Base-by-base conservation (phyloP, 257 asterid species). In the Echites panduratus region DNA sequence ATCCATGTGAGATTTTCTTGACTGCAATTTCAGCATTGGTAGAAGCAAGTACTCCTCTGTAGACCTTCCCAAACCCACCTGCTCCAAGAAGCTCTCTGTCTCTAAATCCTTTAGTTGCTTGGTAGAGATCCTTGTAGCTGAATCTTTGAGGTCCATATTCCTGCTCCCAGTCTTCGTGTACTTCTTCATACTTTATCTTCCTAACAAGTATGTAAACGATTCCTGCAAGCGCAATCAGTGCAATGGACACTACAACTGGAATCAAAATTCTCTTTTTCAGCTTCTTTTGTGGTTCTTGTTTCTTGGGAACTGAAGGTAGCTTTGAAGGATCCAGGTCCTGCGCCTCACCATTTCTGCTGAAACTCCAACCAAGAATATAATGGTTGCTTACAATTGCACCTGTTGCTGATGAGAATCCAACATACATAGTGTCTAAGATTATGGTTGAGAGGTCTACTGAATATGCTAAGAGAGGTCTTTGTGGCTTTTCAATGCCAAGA, bases 311-410 rank as follows among this genome's bases (percentile, higher is more conserved):
- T 16, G 84, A 74, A 69, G 48, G 70, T 4, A 68, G 72, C 40
- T 41, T 45, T 2, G 72, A 45, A 71, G 83, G 71, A 77, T 91
- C 80, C 22, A 91, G 68, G 1, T 73, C 32, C 41, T 73, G 59
- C 13, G 93, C 75, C 59, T 72, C 78, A 5, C 95, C 95, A 40
- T 74, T 86, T 54, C 87, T 53, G 54, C 79, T 83, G 72, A 89
- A 91, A 82, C 93, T 89, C 97, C 97, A 91, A 3, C 95, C 97
- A n/a, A 88, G n/a, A 5, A 91, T 27, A 58, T 88, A 85, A 76
- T 91, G 97, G 12, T 91, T 69, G 70, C 92, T 84, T 6, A 89
- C 88, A 5, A 86, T 82, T 76, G 82, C 41, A n/a, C 92, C 94
- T 0, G 92, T 86, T 0, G 97, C 87, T 71, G 96, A 88, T 20